Evolutionary conservation across 2,329 filamentous ascomycete species (phyloP), one percentile per base, ranked within the genome.

Genomic region (Ceratocystis smalleyi): DNA sequence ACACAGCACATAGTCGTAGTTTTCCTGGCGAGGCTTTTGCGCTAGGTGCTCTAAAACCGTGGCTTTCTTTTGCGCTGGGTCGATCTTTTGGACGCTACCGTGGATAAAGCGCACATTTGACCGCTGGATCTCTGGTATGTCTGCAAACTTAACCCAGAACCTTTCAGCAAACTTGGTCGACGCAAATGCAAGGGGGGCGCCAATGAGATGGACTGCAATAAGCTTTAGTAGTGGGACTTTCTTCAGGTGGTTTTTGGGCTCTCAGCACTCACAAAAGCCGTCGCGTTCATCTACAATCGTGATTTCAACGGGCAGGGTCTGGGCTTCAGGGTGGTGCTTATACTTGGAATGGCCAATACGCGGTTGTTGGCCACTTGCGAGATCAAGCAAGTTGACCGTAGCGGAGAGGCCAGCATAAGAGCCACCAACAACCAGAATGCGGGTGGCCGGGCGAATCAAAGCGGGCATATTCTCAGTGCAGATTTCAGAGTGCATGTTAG

Each of bases 231-330:
- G 59, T 40, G 12, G 15, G 7, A 6, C n/a, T 19, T 17, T 27
- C 19, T 27, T 3, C 15, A 22, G n/a, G 24, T 4, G 30, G 1
- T 3, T 32, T 24, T 10, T 22, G 24, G 19, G 22, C 17, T 47
- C 27, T 15, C 5, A 30, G 68, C 6, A 74, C 85, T 69, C 77
- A 91, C 87, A 91, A 72, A 84, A 91, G n/a, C 88, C 88, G 76
- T 91, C 88, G n/a, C 86, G 78, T 73, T 91, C 86, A 69, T 91
- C 87, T 27, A 89, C 83, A 24, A 91, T 79, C 24, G 86, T 90
- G 61, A 91, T 84, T 45, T 89, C 80, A 15, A 89, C 73, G 1
- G 82, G 78, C 55, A 86, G 76, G 27, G 76, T 77, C 55, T 77
- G 75, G 22, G 76, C 71, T 35, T 74, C 70, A 68, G 74, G 68